Evolutionary conservation across 176 grass and related monocot species (phyloP), one percentile per base, ranked within the genome.

Genomic region (Aegilops umbellulata): DNA sequence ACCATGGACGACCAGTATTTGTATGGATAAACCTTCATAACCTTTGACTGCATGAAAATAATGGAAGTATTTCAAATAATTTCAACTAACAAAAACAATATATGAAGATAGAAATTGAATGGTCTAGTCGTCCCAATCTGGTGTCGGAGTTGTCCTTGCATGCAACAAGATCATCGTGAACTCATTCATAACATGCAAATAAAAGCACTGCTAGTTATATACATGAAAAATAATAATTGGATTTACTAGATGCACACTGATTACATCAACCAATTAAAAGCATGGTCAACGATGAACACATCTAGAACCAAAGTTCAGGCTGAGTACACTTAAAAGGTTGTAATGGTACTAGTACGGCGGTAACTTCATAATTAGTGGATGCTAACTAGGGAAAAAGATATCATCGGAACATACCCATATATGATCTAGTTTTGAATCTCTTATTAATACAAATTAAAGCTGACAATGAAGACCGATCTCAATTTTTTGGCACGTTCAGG

Each of bases 1-100:
- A 62, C 79, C 89, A 91, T 91, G 42, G 89, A 91, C 2, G 89
- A 86, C 89, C 92, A 94, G 32, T 87, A 94, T 60, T 91, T 94
- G 79, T 86, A 94, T 0, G 92, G 89, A 62, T 94, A 94, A 15
- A 94, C 89, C 80, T 89, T 91, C 10, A 94, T 34, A 79, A 94
- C 74, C 79, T 84, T 91, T 2, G 80, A 88, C 92, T 94, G 66
- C 4, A 6, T 69, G 32, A 71, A 4, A 2, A 73, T 13, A 12
- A 29, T 20, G 82, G 3, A 38, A 14, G 31, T 39, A 71, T 53
- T 72, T 5, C 35, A 13, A 10, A 25, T 4, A 5, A 4, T 44
- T 27, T 46, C 5, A 15, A 25, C 2, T 44, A 34, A 58, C 16
- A 65, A 6, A 23, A 47, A 73, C 39, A 73, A 73, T 73, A 22